Percentiles rank a stretch among this genome's conserved stretches.
Conservation (phyloP, 306 rosid genomes). For the Quercus engelmannii region DNA sequence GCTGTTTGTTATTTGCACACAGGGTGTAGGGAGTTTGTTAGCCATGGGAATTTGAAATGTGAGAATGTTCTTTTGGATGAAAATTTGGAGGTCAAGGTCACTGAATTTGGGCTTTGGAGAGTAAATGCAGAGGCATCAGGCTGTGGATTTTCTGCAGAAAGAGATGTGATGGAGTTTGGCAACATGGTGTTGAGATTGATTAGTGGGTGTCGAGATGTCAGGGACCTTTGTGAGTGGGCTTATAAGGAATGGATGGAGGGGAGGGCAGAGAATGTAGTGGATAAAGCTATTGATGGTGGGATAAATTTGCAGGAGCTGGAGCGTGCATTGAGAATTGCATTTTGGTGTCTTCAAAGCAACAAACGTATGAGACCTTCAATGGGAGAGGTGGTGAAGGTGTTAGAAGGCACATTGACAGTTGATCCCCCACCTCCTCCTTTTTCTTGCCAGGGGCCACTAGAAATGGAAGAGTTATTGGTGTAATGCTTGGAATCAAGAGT, state of each 20-base stretch:
- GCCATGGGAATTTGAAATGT: constrained; percentile 69
- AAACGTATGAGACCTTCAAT: constrained; percentile 59
- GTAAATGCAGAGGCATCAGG: constrained; percentile 31
- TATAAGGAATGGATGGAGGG: constrained; percentile 66
- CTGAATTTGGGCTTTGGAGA: constrained; percentile 60
- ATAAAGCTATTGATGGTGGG: constrained; percentile 47
- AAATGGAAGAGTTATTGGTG: constrained; percentile 26
- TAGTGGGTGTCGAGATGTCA: constrained; percentile 35
- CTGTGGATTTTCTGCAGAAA: constrained; percentile 50
- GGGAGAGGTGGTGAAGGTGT: constrained; percentile 76
- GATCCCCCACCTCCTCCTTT: constrained; percentile 77
- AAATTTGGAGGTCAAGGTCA: constrained; percentile 52
- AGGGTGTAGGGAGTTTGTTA: constrained; percentile 69
- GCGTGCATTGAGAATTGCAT: constrained; percentile 58
- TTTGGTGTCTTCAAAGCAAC: constrained; percentile 80
- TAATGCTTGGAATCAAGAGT: constrained; percentile 28
- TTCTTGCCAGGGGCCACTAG: constrained; percentile 10
- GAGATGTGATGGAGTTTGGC: constrained; percentile 68
- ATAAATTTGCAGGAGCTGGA: constrained; percentile 46
- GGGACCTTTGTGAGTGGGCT: constrained; percentile 50
- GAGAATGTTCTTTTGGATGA: constrained; percentile 65
- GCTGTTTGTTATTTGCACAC: constrained; percentile 71
- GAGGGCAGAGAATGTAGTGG: constrained; percentile 40
- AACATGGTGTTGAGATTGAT: constrained; percentile 54
- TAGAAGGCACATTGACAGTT: constrained; percentile 61